Evolutionary conservation across 1,139 yeast species (phyloP), one percentile per base, ranked within the genome.

Genomic region (Torulaspora pretoriensis): DNA sequence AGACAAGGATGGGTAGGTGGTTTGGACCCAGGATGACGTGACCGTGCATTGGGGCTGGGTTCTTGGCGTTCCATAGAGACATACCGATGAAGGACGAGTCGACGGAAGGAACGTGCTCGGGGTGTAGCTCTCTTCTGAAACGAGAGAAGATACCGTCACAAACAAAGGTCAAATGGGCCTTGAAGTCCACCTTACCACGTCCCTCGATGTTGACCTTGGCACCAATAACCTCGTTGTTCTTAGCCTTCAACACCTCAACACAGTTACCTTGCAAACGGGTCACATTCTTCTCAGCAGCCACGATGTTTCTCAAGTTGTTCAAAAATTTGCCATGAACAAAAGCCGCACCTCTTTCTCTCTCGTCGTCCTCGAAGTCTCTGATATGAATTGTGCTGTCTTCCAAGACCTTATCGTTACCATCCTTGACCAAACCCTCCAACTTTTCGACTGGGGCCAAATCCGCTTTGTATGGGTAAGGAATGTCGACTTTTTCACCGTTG

Each of bases 121-220:
- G 70, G 13, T 75, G 67, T 43, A 85, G 72, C 51, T 81, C 83
- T 62, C 81, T 86, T 63, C 99, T 78, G 71, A 92, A 89, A 65
- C 84, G 89, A 49, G 97, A 88, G 60, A 88, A 89, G 48, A 92
- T 90, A 45, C 99, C 99, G 67, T 92, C 99, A 60, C 96, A 88
- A 44, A 86, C 77, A 30, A 90, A 73, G 5, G 90, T 83, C 49
- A 89, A 64, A 47, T 81, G 77, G 3, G 84, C 86, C 35, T 68
- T 67, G 67, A 74, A 80, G 30, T 60, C 61, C 35, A 60, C 62
- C 30, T 66, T 60, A 10, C 67, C 65, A 30, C 67, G 66, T 22
- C 61, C 61, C 16, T 68, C 69, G 26, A 69, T 65, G 42, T 66
- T 71, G 3, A 69, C 79, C 35, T 70, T 70, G 27, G 89, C 89